These are phyloP conservation scores for Paramyrothecium roridum DNA, from an alignment of 2,329 filamentous ascomycete genomes.

Conservation along the genomic window DNA sequence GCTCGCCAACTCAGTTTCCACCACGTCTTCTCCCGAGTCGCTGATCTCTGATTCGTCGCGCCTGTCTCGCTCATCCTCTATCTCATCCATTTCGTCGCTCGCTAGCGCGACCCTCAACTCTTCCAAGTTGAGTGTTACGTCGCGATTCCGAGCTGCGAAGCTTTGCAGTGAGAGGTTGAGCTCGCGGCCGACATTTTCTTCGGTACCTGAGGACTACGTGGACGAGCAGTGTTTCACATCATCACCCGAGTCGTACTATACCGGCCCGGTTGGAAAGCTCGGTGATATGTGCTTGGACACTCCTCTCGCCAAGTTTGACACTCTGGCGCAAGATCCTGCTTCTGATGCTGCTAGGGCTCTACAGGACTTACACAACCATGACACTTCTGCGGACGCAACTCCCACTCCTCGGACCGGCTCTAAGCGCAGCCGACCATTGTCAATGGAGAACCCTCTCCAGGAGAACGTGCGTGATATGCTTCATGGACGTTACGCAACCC, in stretches of 20 bases:
- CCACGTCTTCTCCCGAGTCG: slow-evolving; percentile 63
- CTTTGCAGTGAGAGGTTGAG: slow-evolving; percentile 53
- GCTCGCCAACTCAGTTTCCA: slow-evolving; percentile 60
- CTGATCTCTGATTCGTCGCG: slow-evolving; percentile 63
- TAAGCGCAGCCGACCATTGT: slow-evolving; percentile 60
- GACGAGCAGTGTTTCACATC: slow-evolving; percentile 48
- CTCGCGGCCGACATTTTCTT: slow-evolving; percentile 49
- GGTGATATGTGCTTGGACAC: slow-evolving; percentile 47
- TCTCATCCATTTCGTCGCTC: slow-evolving; percentile 60
- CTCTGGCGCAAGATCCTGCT: slow-evolving; percentile 36
- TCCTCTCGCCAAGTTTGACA: slow-evolving; percentile 42
- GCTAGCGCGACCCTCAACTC: slow-evolving; percentile 56
- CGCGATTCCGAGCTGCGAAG: slow-evolving; percentile 62
- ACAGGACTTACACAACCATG: slow-evolving; percentile 58
- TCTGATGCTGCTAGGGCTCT: slow-evolving; percentile 55
- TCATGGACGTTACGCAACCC: slow-evolving; percentile 27
- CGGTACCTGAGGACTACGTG: slow-evolving; percentile 52
- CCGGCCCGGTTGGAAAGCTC: slow-evolving; percentile 49
- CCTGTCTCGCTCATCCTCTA: slow-evolving; percentile 62
- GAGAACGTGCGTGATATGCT: slow-evolving; percentile 66
- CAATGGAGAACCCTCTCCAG: slow-evolving; percentile 58
- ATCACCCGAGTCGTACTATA: slow-evolving; percentile 59
- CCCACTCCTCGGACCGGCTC: slow-evolving; percentile 34
- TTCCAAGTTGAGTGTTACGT: slow-evolving; percentile 48
- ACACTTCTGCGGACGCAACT: slow-evolving; percentile 32